Percentiles rank a stretch among this genome's conserved stretches.
Conservation (phyloP, 1,139 yeast species). For the Lodderomyces orthopsilosis region DNA sequence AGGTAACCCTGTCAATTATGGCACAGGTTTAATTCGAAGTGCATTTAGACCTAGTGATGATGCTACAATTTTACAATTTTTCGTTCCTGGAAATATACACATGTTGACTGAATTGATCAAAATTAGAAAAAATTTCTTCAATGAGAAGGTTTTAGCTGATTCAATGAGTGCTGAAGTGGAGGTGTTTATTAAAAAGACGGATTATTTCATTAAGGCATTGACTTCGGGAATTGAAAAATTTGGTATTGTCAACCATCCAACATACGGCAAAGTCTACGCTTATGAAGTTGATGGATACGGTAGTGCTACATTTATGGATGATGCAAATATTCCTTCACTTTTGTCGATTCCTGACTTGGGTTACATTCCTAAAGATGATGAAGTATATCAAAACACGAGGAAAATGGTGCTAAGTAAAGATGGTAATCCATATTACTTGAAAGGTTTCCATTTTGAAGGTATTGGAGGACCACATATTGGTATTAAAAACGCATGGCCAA, state of each 20-base stretch:
- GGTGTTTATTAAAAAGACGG: constrained; percentile 20
- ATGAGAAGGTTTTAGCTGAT: constrained; percentile 7
- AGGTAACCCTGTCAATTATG: constrained; percentile 77
- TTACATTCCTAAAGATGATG: constrained; percentile 49
- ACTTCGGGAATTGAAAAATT: constrained; percentile 56
- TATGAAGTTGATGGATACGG: constrained; percentile 91
- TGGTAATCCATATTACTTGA: constrained; percentile 77
- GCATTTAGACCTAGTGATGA: constrained; percentile 92
- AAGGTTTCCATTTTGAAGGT: constrained; percentile 65
- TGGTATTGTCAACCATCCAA: constrained; percentile 67
- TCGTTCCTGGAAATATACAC: constrained; percentile 85
- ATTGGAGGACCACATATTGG: constrained; percentile 94
- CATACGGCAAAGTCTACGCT: constrained; percentile 75
- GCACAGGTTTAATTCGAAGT: constrained; percentile 74
- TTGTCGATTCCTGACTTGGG: constrained; percentile 82
- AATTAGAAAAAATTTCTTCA: constrained; percentile 21
- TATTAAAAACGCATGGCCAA: constrained; percentile 81
- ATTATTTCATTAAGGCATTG: constrained; percentile 42
- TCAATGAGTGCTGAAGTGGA: constrained; percentile 2
- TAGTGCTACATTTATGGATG: constrained; percentile 74
- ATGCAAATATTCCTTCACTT: constrained; percentile 84
- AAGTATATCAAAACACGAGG: constrained; percentile 73
- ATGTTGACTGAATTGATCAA: constrained; percentile 59
- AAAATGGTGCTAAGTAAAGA: constrained; percentile 64
- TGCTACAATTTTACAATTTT: constrained; percentile 75